Conservation (phyloP, 2,329 filamentous ascomycete genomes). For the Colletotrichum incanum region DNA sequence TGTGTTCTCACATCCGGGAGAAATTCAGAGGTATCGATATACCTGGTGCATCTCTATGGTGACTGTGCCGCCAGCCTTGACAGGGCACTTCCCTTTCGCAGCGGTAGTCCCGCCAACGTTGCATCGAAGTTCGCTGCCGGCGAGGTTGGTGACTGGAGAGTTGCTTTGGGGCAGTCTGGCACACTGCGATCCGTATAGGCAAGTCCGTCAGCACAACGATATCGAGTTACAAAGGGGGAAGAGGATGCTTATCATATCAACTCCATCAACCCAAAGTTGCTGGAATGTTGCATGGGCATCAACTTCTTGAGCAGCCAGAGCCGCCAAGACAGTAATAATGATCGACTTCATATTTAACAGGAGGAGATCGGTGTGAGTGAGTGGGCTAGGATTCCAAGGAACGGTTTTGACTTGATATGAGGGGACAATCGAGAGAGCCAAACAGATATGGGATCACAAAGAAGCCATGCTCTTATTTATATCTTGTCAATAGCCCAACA, state of each 20-base stretch:
- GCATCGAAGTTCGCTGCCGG: slow-evolving; percentile 60
- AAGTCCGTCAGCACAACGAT: slow-evolving; percentile 20
- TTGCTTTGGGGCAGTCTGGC: slow-evolving; percentile 66
- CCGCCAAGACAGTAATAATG: slow-evolving; percentile 49
- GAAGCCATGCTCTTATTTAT: background rate
- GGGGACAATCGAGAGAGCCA: background rate
- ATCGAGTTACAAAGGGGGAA: background rate
- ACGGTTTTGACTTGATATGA: no score
- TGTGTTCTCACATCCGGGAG: background rate
- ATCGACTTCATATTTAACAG: slow-evolving; percentile 54
- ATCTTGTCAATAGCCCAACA: background rate
- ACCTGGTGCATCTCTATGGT: slow-evolving; percentile 72
- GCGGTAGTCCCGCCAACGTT: slow-evolving; percentile 57
- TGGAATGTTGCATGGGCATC: slow-evolving; percentile 67
- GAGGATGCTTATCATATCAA: slow-evolving; percentile 55
- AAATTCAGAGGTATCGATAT: background rate
- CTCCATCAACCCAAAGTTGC: slow-evolving; percentile 61
- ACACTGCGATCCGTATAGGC: slow-evolving; percentile 58
- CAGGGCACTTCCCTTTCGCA: slow-evolving; percentile 60
- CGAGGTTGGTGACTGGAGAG: slow-evolving; percentile 64
- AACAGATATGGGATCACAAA: no score
- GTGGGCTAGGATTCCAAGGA: background rate
- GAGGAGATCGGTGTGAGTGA: background rate
- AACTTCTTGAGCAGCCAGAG: slow-evolving; percentile 55
- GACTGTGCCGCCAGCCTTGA: slow-evolving; percentile 63